A percentile compares a stretch with the other conserved stretches of the same genome.
Evolutionary conservation across 2,329 filamentous ascomycete species (phyloP).

Genomic region (Phialophora expanda): DNA sequence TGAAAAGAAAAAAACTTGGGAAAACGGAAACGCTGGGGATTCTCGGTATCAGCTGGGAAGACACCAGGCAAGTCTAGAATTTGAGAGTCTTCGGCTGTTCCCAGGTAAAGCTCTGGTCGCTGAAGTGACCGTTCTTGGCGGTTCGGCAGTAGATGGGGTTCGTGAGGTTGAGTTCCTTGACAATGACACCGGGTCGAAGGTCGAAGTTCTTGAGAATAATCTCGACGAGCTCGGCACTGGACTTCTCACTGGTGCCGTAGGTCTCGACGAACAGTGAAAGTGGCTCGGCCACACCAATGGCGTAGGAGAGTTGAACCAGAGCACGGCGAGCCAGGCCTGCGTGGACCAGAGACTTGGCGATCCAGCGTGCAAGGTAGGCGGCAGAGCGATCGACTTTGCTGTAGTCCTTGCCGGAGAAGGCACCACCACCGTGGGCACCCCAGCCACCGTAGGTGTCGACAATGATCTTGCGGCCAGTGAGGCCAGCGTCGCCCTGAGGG

Average conservation of each 20-base stretch:
- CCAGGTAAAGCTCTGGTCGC: slow-evolving; percentile 97
- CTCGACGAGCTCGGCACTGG: slow-evolving; percentile 88
- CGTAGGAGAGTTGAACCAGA: slow-evolving; percentile 97
- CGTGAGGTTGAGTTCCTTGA: slow-evolving; percentile 92
- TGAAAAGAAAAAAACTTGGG: background rate
- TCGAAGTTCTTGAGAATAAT: slow-evolving; percentile 98
- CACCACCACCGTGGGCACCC: slow-evolving; percentile 99
- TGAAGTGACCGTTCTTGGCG: slow-evolving; percentile 99
- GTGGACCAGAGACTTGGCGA: slow-evolving; percentile 95
- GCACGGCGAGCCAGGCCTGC: slow-evolving; percentile 88
- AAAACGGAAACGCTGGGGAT: slow-evolving; percentile 10
- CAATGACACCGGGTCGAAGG: slow-evolving; percentile 96
- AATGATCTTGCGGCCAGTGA: slow-evolving; percentile 99
- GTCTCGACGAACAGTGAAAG: slow-evolving; percentile 97
- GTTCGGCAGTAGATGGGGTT: slow-evolving; percentile 98
- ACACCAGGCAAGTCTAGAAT: slow-evolving; percentile 65
- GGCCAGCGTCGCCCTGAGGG: slow-evolving; percentile 96
- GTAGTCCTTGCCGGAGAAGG: slow-evolving; percentile 99
- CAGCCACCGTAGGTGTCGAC: slow-evolving; percentile 99
- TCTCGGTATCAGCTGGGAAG: slow-evolving; percentile 15
- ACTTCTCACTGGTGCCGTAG: slow-evolving; percentile 91
- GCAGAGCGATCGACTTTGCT: slow-evolving; percentile 99
- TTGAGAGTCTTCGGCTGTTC: slow-evolving; percentile 96
- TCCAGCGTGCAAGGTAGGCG: slow-evolving; percentile 96
- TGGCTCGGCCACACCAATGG: slow-evolving; percentile 97